Conservation (phyloP, 2,329 filamentous ascomycete species). For the Truncatella angustata region DNA sequence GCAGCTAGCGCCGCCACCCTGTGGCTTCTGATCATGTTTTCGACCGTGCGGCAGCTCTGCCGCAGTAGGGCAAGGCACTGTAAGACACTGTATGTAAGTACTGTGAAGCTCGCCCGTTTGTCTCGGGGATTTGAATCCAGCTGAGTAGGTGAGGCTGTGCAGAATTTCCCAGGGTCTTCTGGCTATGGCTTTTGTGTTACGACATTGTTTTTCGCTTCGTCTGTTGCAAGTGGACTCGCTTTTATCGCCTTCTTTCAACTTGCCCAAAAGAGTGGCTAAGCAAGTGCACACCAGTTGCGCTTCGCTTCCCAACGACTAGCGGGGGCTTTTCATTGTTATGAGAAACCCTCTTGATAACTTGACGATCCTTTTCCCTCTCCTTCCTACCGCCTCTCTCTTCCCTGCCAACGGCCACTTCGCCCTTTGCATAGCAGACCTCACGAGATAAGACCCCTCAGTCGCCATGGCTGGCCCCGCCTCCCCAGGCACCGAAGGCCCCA, state of each 20-base stretch:
- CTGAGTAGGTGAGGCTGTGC: slow-evolving; percentile 4
- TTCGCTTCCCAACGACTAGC: neutral
- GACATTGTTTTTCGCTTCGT: slow-evolving; percentile 5
- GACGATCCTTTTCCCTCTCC: neutral
- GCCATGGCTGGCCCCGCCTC: slow-evolving; percentile 57
- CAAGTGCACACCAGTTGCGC: slow-evolving; percentile 2
- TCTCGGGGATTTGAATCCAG: neutral
- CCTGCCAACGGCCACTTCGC: neutral
- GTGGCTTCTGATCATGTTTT: too few relatives aligned
- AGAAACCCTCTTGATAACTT: neutral
- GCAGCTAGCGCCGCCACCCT: too few relatives aligned
- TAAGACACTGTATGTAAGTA: too few relatives aligned
- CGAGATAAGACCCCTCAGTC: slow-evolving; percentile 10
- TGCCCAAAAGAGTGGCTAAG: slow-evolving; percentile 8
- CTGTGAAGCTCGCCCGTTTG: too few relatives aligned
- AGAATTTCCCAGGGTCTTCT: neutral
- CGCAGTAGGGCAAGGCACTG: too few relatives aligned
- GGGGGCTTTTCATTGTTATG: slow-evolving; percentile 2
- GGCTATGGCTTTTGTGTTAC: neutral
- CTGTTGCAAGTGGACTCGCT: slow-evolving; percentile 7
- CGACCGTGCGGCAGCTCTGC: too few relatives aligned
- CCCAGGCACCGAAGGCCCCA: slow-evolving; percentile 57
- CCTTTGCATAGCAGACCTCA: neutral
- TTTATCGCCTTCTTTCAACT: slow-evolving; percentile 10
- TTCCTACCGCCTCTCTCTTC: neutral